Percentiles rank a stretch among this genome's conserved stretches.
Evolutionary conservation across 2,329 filamentous ascomycete genomes (phyloP).

Genomic region (Pseudomassariella vexata): DNA sequence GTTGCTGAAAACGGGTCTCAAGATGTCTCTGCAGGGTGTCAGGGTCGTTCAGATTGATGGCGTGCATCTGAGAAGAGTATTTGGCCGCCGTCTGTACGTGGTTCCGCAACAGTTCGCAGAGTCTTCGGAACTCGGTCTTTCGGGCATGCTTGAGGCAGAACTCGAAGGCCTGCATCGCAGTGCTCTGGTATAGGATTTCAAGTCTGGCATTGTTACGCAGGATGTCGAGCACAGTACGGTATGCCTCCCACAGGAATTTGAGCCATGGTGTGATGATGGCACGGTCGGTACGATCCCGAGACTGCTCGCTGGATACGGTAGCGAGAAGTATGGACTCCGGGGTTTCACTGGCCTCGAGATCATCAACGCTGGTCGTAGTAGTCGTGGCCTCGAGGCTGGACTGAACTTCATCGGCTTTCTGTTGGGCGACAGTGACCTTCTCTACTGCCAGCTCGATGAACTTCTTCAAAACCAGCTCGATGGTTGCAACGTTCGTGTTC

Average conservation of each 20-base stretch:
- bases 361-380: conserved; percentile 74
- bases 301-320: conserved; percentile 96
- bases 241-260: conserved; percentile 99
- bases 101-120: conserved; percentile 96
- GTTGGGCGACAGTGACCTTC: conserved; percentile 93
- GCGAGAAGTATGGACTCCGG: conserved; percentile 97
- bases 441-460: conserved; percentile 96
- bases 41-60: conserved; percentile 96
- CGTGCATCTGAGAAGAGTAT: conserved; percentile 98
- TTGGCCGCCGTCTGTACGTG: conserved; percentile 99
- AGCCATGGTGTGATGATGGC: conserved; percentile 98
- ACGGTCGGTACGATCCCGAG: conserved; percentile 91
- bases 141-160: conserved; percentile 97
- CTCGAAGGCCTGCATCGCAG: conserved; percentile 95
- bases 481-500: conserved; percentile 97
- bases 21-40: conserved; percentile 96
- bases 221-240: conserved; percentile 96
- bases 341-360: conserved; percentile 94
- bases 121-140: conserved; percentile 98
- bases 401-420: conserved; percentile 93
- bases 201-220: conserved; percentile 98
- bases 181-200: conserved; percentile 97
- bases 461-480: conserved; percentile 94
- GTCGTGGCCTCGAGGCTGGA: conserved; percentile 73
- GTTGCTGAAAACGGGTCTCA: conserved; percentile 95